Percentiles rank a stretch among this genome's conserved stretches.
These are phyloP conservation scores for Draba incana DNA, from an alignment of 345 rosid genomes.

Conservation along the genomic window DNA sequence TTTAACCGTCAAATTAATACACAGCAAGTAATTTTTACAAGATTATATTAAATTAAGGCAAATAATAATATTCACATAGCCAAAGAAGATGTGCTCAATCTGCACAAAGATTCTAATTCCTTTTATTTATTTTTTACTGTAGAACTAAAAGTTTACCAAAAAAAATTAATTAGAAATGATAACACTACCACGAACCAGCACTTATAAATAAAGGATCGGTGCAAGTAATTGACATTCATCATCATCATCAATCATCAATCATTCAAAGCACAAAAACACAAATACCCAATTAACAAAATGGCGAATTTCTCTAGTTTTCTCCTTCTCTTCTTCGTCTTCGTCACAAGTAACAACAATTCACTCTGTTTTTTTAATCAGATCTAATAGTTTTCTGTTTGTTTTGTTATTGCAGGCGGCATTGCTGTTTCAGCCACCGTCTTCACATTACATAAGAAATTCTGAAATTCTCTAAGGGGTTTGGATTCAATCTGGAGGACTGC, in stretches of 20 bases:
- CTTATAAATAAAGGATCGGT: constrained; percentile 24
- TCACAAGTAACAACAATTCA: constrained; percentile 31
- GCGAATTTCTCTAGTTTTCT: constrained; percentile 7
- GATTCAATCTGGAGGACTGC: too few relatives aligned
- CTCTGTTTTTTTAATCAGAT: background rate
- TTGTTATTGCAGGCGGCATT: constrained; percentile 16
- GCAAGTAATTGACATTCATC: constrained; percentile 17
- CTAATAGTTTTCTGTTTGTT: background rate
- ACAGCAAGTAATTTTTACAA: background rate
- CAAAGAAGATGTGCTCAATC: constrained; percentile 31
- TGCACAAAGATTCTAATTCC: too few relatives aligned
- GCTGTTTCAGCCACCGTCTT: constrained; percentile 58
- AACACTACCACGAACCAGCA: constrained; percentile 12
- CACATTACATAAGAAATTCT: constrained; percentile 68
- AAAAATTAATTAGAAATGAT: background rate
- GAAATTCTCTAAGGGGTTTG: too few relatives aligned
- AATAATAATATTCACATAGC: constrained; percentile 6
- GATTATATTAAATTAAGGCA: too few relatives aligned
- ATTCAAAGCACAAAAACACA: background rate
- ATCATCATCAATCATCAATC: background rate
- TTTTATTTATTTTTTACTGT: background rate
- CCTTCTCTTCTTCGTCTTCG: constrained; percentile 19
- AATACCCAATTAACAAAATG: background rate
- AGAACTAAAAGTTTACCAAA: too few relatives aligned
- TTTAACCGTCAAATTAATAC: constrained; percentile 9